A percentile compares a stretch with the other conserved stretches of the same genome.
Evolutionary conservation across 2,329 filamentous ascomycete genomes (phyloP).

Genomic region (Dactylellina haptotyla): DNA sequence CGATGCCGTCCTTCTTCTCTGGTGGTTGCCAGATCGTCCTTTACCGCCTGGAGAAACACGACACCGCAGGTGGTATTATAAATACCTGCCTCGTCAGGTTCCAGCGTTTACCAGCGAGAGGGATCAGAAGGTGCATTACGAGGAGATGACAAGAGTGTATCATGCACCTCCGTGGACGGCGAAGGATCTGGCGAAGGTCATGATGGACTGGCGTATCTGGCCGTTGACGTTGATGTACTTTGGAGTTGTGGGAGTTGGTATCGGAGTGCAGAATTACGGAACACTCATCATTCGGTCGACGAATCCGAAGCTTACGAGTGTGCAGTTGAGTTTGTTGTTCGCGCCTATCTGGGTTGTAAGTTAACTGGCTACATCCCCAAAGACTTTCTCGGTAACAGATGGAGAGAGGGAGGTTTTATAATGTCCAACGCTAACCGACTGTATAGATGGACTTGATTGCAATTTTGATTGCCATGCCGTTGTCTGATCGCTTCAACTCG

Average conservation of each 20-base stretch:
- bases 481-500: conserved; percentile 86
- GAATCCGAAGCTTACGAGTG: conserved; percentile 75
- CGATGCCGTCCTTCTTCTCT: conserved; percentile 78
- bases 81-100: conserved; percentile 74
- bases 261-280: conserved; percentile 87
- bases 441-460: conserved; percentile 83
- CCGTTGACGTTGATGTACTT: conserved; percentile 91
- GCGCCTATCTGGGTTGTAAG: conserved; percentile 91
- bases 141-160: conserved; percentile 83
- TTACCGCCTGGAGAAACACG: conserved; percentile 68
- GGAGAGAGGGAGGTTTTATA: not conserved
- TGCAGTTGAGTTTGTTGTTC: conserved; percentile 82
- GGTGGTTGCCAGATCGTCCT: conserved; percentile 91
- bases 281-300: conserved; percentile 86
- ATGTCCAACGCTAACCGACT: not conserved
- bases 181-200: conserved; percentile 74
- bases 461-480: conserved; percentile 83
- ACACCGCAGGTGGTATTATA: conserved; percentile 62
- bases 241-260: conserved; percentile 90
- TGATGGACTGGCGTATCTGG: conserved; percentile 89
- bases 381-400: not conserved
- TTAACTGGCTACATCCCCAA: conserved; percentile 56
- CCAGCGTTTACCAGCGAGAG: conserved; percentile 76
- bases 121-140: conserved; percentile 83
- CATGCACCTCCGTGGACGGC: conserved; percentile 77